A percentile compares a stretch with the other conserved stretches of the same genome.
Conservation (phyloP, 306 rosid species). For the Astragalus membranaceus region DNA sequence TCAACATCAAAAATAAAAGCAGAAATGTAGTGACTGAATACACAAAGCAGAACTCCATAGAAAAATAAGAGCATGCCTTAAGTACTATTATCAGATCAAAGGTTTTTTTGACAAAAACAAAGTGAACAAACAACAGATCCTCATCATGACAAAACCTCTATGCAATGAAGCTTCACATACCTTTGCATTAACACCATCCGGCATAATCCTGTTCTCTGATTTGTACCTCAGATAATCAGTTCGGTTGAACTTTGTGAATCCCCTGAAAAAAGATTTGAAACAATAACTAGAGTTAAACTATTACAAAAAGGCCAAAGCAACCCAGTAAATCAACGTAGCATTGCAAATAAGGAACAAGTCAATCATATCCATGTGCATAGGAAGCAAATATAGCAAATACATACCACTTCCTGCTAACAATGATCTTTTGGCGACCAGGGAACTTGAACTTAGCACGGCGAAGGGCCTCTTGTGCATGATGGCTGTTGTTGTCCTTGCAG, state of each 20-base stretch:
- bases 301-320: too few species aligned
- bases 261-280: conserved; percentile 35
- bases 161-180: conserved; percentile 14
- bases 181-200: conserved; percentile 77
- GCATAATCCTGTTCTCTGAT: conserved; percentile 39
- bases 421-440: conserved; percentile 81
- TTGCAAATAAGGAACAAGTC: too few species aligned
- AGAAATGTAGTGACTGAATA: neutral
- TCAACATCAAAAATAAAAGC: too few species aligned
- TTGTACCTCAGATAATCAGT: conserved; percentile 50
- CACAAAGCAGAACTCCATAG: neutral
- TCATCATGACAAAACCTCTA: neutral
- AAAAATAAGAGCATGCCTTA: neutral
- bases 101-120: too few species aligned
- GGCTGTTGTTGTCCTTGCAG: conserved; percentile 70
- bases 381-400: neutral
- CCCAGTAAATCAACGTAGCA: neutral
- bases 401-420: conserved; percentile 74
- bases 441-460: conserved; percentile 83
- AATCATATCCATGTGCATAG: too few species aligned
- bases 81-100: too few species aligned
- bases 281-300: neutral
- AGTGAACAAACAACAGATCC: too few species aligned
- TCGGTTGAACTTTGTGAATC: conserved; percentile 64
- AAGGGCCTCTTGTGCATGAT: conserved; percentile 77